Evolutionary conservation across 768 basidiomycete genomes (phyloP).

Genomic region (Leccinum imitatum): DNA sequence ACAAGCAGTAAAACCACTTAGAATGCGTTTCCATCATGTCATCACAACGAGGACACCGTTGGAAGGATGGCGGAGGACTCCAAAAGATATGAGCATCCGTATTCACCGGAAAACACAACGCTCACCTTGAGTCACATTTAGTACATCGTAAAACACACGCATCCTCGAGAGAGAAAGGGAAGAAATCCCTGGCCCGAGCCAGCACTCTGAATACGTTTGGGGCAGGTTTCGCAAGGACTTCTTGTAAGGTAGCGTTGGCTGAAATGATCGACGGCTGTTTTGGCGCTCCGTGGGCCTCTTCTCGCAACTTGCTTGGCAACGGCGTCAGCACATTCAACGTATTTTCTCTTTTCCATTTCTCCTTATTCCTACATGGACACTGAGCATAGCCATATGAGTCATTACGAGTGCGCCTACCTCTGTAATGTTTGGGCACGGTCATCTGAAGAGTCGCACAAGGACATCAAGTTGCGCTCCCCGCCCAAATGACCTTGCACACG

Average conservation of each 20-base stretch:
- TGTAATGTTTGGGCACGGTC: conserved; percentile 21
- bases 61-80: conserved; percentile 45
- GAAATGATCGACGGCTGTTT: background rate
- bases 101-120: background rate
- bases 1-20: conserved; percentile 48
- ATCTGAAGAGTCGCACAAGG: conserved; percentile 16
- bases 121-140: conserved; percentile 53
- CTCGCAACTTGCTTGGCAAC: background rate
- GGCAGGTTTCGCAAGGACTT: conserved; percentile 33
- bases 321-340: conserved; percentile 5
- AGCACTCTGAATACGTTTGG: conserved; percentile 43
- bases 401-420: conserved; percentile 13
- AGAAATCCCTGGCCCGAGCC: conserved; percentile 55
- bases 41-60: conserved; percentile 51
- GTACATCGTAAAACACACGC: conserved; percentile 51
- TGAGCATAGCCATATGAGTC: conserved; percentile 2
- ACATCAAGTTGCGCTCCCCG: conserved; percentile 29
- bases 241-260: conserved; percentile 34
- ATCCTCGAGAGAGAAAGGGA: conserved; percentile 49
- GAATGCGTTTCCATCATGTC: conserved; percentile 53
- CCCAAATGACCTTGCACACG: conserved; percentile 28
- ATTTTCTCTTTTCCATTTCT: conserved; percentile 30
- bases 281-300: conserved; percentile 5
- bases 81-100: background rate
- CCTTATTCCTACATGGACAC: conserved; percentile 32